Percentiles rank a stretch among this genome's conserved stretches.
phyloP scores from a whole-genome alignment of 306 rosid species.

The Cyclanthera cordifolia region DNA sequence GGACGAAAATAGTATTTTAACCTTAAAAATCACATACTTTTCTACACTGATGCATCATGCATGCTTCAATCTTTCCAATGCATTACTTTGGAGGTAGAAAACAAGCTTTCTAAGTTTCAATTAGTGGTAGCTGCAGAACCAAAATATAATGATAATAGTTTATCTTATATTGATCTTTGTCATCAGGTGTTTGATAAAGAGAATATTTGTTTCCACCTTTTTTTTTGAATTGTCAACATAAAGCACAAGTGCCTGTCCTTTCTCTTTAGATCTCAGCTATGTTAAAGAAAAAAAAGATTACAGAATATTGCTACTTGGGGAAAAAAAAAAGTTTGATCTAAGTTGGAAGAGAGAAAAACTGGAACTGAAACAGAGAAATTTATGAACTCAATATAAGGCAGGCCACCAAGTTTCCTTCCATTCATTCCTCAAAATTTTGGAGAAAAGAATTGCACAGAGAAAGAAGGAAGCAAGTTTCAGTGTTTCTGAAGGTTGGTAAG shows the following conservation, averaged over 20 bases:
- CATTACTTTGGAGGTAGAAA: neutral
- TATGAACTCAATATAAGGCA: neutral
- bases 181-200: neutral
- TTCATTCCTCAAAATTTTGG: constrained; percentile 6
- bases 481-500: constrained; percentile 15
- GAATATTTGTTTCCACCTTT: constrained; percentile 2
- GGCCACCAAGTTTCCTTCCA: neutral
- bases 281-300: neutral
- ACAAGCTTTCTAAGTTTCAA: neutral
- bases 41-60: neutral
- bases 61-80: neutral
- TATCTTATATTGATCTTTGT: neutral
- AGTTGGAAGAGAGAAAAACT: neutral
- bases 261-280: neutral
- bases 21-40: constrained; percentile 8
- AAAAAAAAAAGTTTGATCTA: neutral
- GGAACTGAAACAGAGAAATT: neutral
- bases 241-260: neutral
- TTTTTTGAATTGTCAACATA: constrained; percentile 15
- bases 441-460: constrained; percentile 13
- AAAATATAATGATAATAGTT: neutral
- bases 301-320: neutral
- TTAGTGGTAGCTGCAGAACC: neutral
- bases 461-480: constrained; percentile 18
- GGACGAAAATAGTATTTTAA: too few species aligned